Evolutionary conservation across 176 grass and related monocot species (phyloP).

Genomic region (Carex littledalei): DNA sequence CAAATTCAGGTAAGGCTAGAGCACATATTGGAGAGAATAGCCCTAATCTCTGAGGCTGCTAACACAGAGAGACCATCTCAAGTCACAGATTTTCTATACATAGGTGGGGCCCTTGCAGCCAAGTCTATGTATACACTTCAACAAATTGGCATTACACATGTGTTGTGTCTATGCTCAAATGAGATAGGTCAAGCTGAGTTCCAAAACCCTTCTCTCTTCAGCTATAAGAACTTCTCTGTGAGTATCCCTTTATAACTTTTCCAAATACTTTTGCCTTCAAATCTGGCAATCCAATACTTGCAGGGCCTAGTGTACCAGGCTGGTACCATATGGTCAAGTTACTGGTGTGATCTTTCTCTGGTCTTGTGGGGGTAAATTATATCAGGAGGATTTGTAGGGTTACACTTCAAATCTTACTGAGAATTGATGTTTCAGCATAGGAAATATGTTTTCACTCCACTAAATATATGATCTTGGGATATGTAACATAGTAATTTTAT

Average conservation of each 20-base stretch:
- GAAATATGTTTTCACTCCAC: not conserved
- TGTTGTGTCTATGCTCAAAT: constrained; percentile 88
- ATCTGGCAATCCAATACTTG: not conserved
- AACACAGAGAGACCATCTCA: constrained; percentile 80
- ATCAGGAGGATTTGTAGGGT: not conserved
- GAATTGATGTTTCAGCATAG: not conserved
- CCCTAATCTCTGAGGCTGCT: constrained; percentile 87
- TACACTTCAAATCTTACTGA: not conserved
- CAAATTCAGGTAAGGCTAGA: constrained; percentile 74
- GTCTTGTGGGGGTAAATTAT: not conserved
- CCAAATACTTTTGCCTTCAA: not conserved
- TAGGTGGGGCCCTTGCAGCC: constrained; percentile 87
- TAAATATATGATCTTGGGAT: not conserved
- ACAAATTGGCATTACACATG: constrained; percentile 68
- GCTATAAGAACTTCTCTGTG: constrained; percentile 88
- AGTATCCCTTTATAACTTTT: constrained; percentile 8
- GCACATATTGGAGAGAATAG: constrained; percentile 95
- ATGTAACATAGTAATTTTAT: not conserved
- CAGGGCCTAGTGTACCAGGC: not conserved
- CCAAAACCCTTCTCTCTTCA: constrained; percentile 58
- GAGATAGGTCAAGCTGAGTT: constrained; percentile 92
- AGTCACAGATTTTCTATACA: constrained; percentile 67
- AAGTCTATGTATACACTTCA: constrained; percentile 80
- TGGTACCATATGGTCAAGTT: not conserved
- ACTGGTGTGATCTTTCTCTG: not conserved